A percentile compares a stretch with the other conserved stretches of the same genome.
phyloP scores from a whole-genome alignment of 805 yeast genomes.

The Yarrowia divulgata region DNA sequence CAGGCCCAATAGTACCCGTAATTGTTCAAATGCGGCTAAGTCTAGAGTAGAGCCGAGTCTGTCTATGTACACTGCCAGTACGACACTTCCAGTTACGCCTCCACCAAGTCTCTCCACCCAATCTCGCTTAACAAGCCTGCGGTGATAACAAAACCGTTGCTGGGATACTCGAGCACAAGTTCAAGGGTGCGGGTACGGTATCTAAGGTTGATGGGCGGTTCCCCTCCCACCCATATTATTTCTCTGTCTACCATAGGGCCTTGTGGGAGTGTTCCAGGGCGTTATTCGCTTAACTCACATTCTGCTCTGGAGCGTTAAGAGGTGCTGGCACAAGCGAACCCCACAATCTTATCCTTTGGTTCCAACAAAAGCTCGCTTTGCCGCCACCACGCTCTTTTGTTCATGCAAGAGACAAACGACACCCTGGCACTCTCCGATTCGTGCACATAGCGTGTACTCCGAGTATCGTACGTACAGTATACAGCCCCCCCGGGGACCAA shows the following conservation, averaged over 20 bases:
- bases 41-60: too few relatives aligned
- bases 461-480: too few relatives aligned
- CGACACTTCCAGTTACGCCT: too few relatives aligned
- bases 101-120: too few relatives aligned
- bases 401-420: too few relatives aligned
- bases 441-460: too few relatives aligned
- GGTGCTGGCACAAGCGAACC: slow-evolving; percentile 12
- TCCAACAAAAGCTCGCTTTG: slow-evolving; percentile 1
- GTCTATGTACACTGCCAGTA: too few relatives aligned
- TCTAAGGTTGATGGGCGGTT: neutral
- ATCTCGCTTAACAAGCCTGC: neutral
- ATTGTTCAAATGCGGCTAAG: too few relatives aligned
- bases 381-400: neutral
- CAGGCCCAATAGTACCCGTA: too few relatives aligned
- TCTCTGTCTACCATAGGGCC: neutral
- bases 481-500: too few relatives aligned
- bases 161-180: neutral
- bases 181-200: neutral
- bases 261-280: neutral
- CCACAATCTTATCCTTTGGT: slow-evolving; percentile 5
- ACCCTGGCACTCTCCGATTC: too few relatives aligned
- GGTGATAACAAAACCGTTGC: neutral
- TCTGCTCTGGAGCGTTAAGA: slow-evolving; percentile 6
- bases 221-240: neutral
- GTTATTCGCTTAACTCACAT: slow-evolving; percentile 5